Percentiles rank a stretch among this genome's conserved stretches.
Conservation (phyloP, 345 rosid genomes). For the Euphorbia tirucalli region DNA sequence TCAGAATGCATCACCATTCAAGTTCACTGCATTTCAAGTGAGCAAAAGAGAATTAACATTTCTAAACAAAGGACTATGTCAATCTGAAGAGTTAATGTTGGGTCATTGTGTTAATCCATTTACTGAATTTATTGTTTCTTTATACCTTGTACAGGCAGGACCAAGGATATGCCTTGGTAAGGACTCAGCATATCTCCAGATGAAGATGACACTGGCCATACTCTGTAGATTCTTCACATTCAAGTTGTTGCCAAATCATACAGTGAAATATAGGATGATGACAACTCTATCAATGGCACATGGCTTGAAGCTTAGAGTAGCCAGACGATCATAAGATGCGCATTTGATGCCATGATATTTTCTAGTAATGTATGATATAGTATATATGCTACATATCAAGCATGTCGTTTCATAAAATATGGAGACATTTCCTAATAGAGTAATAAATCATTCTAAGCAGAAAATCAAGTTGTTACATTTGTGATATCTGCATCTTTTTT, state of each 20-base stretch:
- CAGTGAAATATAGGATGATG: conserved; percentile 90
- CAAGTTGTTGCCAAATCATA: conserved; percentile 68
- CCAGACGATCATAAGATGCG: conserved; percentile 40
- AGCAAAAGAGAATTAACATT: conserved; percentile 4
- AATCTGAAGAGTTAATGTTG: not conserved
- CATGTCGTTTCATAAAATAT: not conserved
- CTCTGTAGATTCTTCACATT: conserved; percentile 75
- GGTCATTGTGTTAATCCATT: not conserved
- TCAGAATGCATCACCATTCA: conserved; percentile 89
- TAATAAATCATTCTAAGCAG: conserved; percentile 3
- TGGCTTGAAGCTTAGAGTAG: conserved; percentile 61
- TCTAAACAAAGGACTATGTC: not conserved
- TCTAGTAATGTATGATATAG: not conserved
- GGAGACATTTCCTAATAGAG: not conserved
- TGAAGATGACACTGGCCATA: conserved; percentile 88
- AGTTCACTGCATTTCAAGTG: conserved; percentile 95
- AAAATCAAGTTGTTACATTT: not conserved
- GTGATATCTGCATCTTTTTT: not conserved
- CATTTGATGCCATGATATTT: not conserved
- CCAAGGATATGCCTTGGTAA: conserved; percentile 94
- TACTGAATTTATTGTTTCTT: not conserved
- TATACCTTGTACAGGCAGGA: conserved; percentile 56
- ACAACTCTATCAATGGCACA: conserved; percentile 83
- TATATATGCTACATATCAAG: not conserved
- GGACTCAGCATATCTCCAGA: conserved; percentile 96